Conservation (phyloP, 179 eudicot species). For the Beta lomatogona region DNA sequence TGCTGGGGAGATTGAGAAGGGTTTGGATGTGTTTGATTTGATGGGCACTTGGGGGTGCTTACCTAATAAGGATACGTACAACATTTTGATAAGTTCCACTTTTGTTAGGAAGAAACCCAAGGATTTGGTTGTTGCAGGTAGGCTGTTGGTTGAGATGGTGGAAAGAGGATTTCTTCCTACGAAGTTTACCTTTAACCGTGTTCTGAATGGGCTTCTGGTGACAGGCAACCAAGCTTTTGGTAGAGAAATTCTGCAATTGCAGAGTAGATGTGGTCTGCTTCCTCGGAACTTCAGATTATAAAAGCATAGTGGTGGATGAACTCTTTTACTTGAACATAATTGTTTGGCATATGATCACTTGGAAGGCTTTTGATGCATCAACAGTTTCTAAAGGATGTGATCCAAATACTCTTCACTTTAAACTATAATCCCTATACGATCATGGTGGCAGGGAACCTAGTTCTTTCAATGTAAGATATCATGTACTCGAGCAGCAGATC, state of each 20-base stretch:
- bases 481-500: background rate
- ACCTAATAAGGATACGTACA: constrained; percentile 93
- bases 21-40: constrained; percentile 58
- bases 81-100: constrained; percentile 68
- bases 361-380: background rate
- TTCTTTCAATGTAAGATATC: background rate
- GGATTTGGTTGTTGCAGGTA: constrained; percentile 82
- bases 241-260: constrained; percentile 70
- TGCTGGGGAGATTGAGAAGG: constrained; percentile 82
- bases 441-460: background rate
- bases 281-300: constrained; percentile 74
- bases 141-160: constrained; percentile 81
- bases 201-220: constrained; percentile 78
- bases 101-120: constrained; percentile 82
- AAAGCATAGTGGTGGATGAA: constrained; percentile 15
- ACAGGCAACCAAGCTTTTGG: constrained; percentile 93
- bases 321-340: background rate
- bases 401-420: background rate
- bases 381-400: background rate
- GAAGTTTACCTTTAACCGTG: constrained; percentile 68
- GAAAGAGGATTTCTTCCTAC: constrained; percentile 77
- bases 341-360: background rate
- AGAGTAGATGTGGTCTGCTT: constrained; percentile 67
- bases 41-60: constrained; percentile 70
- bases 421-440: background rate